phyloP scores from a whole-genome alignment of 139 green algal species.

The Micractinium conductrix region DNA sequence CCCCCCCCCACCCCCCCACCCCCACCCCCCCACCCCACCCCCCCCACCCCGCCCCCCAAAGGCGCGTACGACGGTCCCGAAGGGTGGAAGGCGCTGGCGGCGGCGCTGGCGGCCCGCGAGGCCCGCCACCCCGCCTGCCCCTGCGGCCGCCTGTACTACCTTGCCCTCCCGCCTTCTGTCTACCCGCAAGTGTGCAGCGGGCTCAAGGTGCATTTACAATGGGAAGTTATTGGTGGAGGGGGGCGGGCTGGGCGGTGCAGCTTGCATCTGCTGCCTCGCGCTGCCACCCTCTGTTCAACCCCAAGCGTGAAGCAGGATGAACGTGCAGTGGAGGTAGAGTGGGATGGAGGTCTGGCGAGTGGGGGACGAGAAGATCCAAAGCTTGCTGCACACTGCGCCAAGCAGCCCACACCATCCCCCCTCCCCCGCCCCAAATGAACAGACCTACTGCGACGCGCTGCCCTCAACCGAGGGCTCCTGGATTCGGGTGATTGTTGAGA shows the following conservation, averaged over 20 bases:
- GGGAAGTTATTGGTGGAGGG: not conserved
- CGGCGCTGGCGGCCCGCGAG: slow-evolving; percentile 61
- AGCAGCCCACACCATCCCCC: no score
- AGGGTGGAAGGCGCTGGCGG: slow-evolving; percentile 65
- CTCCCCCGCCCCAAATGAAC: no score
- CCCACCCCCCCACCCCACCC: not conserved
- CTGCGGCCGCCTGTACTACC: slow-evolving; percentile 90
- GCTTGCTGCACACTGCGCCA: no score
- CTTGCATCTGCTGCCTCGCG: no score
- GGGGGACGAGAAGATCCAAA: no score
- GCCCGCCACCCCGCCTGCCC: slow-evolving; percentile 10
- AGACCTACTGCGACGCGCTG: slow-evolving; percentile 40
- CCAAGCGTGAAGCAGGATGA: no score
- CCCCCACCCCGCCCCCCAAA: not conserved
- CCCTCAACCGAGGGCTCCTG: slow-evolving; percentile 29
- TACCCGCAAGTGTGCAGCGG: slow-evolving; percentile 85
- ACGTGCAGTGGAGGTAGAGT: not conserved
- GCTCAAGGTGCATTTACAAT: slow-evolving; percentile 11
- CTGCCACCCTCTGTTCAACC: no score
- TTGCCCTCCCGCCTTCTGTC: slow-evolving; percentile 94
- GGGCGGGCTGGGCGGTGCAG: no score
- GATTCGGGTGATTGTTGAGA: slow-evolving; percentile 84
- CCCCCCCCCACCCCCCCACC: no score
- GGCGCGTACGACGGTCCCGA: slow-evolving; percentile 64
- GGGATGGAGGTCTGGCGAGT: not conserved